These are phyloP conservation scores for Phylloporus gajari DNA, from an alignment of 1,284 basidiomycete species.

Conservation along the genomic window DNA sequence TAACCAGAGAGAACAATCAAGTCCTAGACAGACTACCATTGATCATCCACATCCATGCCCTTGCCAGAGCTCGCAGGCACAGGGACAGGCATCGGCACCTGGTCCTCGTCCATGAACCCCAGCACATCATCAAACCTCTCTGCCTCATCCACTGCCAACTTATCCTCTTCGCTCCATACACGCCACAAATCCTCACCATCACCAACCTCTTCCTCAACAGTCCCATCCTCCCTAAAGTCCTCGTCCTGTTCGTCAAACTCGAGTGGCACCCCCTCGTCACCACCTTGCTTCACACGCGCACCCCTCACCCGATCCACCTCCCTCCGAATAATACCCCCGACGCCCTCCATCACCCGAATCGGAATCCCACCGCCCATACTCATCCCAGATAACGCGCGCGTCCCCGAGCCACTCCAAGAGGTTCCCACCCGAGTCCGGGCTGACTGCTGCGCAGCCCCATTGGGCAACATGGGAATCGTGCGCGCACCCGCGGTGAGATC, in stretches of 20 bases:
- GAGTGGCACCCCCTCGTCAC: conserved; percentile 66
- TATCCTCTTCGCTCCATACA: conserved; percentile 62
- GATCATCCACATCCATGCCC: no score
- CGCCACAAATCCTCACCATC: conserved; percentile 50
- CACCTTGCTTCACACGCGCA: conserved; percentile 16
- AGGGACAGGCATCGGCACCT: no score
- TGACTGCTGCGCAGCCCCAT: conserved; percentile 49
- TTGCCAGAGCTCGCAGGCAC: no score
- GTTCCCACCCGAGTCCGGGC: conserved; percentile 11
- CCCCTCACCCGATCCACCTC: conserved; percentile 52
- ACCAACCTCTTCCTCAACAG: conserved; percentile 27
- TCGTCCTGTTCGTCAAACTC: conserved; percentile 81
- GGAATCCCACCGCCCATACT: conserved; percentile 53
- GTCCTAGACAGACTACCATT: no score
- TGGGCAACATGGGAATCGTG: conserved; percentile 79
- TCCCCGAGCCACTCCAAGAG: conserved; percentile 29
- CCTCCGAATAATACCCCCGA: conserved; percentile 59
- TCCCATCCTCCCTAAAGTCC: conserved; percentile 54
- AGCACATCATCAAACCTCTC: no score
- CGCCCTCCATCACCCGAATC: conserved; percentile 67
- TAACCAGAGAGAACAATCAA: no score
- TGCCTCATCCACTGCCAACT: no score
- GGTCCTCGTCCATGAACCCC: neutral
- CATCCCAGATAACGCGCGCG: conserved; percentile 45
- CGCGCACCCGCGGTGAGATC: conserved; percentile 53